Percentiles rank a stretch among this genome's conserved stretches.
Evolutionary conservation across 1,139 yeast species (phyloP).

Genomic region (Hyphopichia burtonii): DNA sequence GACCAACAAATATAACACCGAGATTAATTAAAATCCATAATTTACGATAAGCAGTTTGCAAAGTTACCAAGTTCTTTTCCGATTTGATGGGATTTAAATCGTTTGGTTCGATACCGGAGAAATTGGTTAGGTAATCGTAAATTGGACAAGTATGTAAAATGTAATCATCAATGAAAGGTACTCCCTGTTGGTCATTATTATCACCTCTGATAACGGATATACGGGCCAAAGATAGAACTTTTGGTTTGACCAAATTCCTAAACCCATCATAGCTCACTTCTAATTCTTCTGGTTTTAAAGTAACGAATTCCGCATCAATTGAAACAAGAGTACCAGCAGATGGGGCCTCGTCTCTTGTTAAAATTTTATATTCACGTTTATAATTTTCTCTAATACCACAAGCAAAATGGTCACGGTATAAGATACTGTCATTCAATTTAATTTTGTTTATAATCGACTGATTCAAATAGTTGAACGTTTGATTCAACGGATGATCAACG

Average conservation of each 20-base stretch:
- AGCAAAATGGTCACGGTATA: constrained; percentile 77
- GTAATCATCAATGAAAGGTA: constrained; percentile 91
- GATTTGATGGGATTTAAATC: constrained; percentile 77
- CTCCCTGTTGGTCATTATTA: constrained; percentile 61
- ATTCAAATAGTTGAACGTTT: constrained; percentile 23
- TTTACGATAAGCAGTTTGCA: constrained; percentile 82
- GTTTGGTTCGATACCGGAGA: constrained; percentile 90
- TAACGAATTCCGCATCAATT: constrained; percentile 95
- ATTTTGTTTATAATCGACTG: constrained; percentile 16
- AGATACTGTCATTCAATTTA: constrained; percentile 57
- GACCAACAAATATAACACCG: constrained; percentile 94
- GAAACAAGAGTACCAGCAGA: constrained; percentile 76
- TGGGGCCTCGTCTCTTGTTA: constrained; percentile 71
- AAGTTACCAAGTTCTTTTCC: constrained; percentile 68
- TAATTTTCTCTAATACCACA: constrained; percentile 63
- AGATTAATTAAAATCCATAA: constrained; percentile 84
- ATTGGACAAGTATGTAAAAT: constrained; percentile 72
- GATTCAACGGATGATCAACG: constrained; percentile 33
- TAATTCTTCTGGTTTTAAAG: constrained; percentile 72
- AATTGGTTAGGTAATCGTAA: constrained; percentile 83
- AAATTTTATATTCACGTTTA: constrained; percentile 60
- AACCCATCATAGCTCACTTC: constrained; percentile 73
- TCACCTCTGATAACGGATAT: constrained; percentile 84
- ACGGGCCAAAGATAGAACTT: constrained; percentile 77
- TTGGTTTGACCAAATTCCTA: constrained; percentile 70